Percentiles rank a stretch among this genome's conserved stretches.
These are phyloP conservation scores for Sarcomyxa edulis DNA, from an alignment of 768 basidiomycete genomes.

Conservation along the genomic window DNA sequence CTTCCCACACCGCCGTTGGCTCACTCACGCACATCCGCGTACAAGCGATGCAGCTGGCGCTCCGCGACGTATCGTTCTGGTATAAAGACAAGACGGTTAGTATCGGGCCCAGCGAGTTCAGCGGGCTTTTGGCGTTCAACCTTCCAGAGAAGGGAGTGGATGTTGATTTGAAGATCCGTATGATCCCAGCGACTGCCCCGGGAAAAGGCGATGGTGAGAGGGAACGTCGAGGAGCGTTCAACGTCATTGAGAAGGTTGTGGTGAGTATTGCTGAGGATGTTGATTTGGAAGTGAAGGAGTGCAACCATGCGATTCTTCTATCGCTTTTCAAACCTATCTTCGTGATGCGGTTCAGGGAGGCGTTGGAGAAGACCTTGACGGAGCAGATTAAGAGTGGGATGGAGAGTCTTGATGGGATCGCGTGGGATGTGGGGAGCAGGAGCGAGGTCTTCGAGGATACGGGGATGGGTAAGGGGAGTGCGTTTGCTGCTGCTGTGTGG, in stretches of 20 bases:
- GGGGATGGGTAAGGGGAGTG: conserved; percentile 43
- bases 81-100: conserved; percentile 57
- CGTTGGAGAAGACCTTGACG: conserved; percentile 52
- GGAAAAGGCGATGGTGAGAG: too few species aligned
- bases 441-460: conserved; percentile 62
- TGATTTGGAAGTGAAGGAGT: conserved; percentile 47
- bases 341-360: conserved; percentile 49
- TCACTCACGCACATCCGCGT: conserved; percentile 61
- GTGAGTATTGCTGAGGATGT: conserved; percentile 56
- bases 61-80: conserved; percentile 69
- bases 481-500: conserved; percentile 59
- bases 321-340: conserved; percentile 62
- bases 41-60: conserved; percentile 58
- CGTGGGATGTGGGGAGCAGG: conserved; percentile 54
- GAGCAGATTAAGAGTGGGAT: conserved; percentile 48
- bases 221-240: conserved; percentile 40
- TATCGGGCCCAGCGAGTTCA: conserved; percentile 51
- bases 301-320: conserved; percentile 59
- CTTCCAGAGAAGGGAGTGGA: conserved; percentile 67
- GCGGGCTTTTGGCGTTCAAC: conserved; percentile 54
- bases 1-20: conserved; percentile 47
- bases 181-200: conserved; percentile 47
- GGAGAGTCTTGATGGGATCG: conserved; percentile 49
- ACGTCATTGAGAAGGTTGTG: conserved; percentile 49
- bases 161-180: conserved; percentile 59